Conservation (phyloP, 148 eudicot species). For the Pouteria glomerata region DNA sequence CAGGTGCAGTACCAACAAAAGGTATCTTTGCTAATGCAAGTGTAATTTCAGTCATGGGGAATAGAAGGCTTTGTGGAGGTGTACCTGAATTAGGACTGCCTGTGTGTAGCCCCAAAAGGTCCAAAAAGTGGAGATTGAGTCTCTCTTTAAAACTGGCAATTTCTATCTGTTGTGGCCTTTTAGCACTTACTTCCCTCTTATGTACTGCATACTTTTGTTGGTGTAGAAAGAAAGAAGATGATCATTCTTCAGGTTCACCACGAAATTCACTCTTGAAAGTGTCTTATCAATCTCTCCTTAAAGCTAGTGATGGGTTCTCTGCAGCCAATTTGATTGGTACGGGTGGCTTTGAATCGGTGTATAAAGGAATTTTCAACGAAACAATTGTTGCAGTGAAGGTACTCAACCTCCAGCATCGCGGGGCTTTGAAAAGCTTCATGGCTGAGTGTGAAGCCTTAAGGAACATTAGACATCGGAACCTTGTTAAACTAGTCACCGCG, state of each 20-base stretch:
- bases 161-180: not conserved
- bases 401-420: conserved; percentile 2
- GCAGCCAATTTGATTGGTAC: conserved; percentile 10
- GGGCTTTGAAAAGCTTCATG: conserved; percentile 18
- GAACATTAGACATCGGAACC: conserved; percentile 19
- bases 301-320: conserved; percentile 16
- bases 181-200: not conserved
- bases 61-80: conserved; percentile 40
- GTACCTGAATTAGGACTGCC: conserved; percentile 24
- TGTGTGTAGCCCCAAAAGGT: conserved; percentile 2
- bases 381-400: conserved; percentile 16
- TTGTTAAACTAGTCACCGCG: conserved; percentile 9
- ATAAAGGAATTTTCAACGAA: conserved; percentile 11
- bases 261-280: not conserved
- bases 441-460: conserved; percentile 19
- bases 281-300: conserved; percentile 15
- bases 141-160: not conserved
- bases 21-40: conserved; percentile 29
- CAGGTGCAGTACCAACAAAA: conserved; percentile 34
- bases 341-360: conserved; percentile 19
- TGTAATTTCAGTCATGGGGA: conserved; percentile 27
- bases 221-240: not conserved
- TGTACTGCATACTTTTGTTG: not conserved
- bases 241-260: not conserved
- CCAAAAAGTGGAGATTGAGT: not conserved